Evolutionary conservation across 805 yeast species (phyloP).

Genomic region (Saturnispora hagleri): DNA sequence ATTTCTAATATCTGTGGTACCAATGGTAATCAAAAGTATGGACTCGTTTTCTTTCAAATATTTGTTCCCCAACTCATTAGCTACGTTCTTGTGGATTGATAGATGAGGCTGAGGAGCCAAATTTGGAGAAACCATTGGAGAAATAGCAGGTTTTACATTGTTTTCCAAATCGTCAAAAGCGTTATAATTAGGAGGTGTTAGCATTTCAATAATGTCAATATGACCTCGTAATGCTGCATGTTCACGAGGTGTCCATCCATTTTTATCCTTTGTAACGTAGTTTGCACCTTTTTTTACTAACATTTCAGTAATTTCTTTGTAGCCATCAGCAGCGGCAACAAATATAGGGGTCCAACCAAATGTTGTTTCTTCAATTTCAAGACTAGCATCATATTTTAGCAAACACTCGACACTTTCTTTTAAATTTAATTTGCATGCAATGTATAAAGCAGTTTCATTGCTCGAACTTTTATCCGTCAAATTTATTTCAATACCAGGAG

Average conservation of each 20-base stretch:
- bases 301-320: constrained; percentile 41
- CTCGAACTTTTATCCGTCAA: constrained; percentile 44
- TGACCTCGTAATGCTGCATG: constrained; percentile 92
- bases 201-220: constrained; percentile 51
- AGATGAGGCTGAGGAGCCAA: not conserved
- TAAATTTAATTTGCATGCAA: constrained; percentile 61
- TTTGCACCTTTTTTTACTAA: constrained; percentile 48
- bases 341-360: constrained; percentile 96
- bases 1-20: constrained; percentile 72
- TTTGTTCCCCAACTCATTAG: constrained; percentile 68
- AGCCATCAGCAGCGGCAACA: constrained; percentile 84
- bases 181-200: constrained; percentile 42
- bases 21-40: constrained; percentile 71
- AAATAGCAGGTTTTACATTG: constrained; percentile 16
- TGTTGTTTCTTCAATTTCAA: constrained; percentile 66
- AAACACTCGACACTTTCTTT: constrained; percentile 44
- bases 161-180: constrained; percentile 21
- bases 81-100: constrained; percentile 1
- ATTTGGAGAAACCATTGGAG: constrained; percentile 30
- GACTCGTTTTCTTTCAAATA: constrained; percentile 57
- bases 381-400: constrained; percentile 51
- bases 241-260: constrained; percentile 98
- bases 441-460: constrained; percentile 75
- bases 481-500: constrained; percentile 56
- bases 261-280: constrained; percentile 54